Evolutionary conservation across 2,329 filamentous ascomycete genomes (phyloP).

Genomic region (Trichoderma simmonsii): DNA sequence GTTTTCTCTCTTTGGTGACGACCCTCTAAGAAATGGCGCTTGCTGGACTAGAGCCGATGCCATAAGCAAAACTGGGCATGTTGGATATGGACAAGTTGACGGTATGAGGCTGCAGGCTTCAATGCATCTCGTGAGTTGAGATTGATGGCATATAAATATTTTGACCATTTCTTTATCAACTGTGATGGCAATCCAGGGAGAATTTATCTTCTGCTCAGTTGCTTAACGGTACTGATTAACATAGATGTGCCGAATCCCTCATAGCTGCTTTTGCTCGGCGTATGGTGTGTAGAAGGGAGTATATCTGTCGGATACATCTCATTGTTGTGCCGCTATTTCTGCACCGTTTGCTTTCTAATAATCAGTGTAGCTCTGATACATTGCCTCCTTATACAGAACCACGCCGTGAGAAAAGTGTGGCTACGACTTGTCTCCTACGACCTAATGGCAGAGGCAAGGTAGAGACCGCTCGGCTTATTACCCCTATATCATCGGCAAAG

Average conservation of each 20-base stretch:
- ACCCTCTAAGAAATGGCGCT: not conserved
- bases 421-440: not conserved
- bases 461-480: not conserved
- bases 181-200: not conserved
- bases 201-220: not conserved
- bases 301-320: no score
- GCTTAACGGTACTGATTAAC: not conserved
- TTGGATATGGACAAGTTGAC: not conserved
- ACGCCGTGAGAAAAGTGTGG: not conserved
- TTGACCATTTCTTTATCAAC: not conserved
- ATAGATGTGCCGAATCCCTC: not conserved
- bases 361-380: not conserved
- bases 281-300: not conserved
- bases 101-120: not conserved
- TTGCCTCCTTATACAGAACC: not conserved
- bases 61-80: not conserved
- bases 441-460: not conserved
- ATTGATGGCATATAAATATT: not conserved
- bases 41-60: not conserved
- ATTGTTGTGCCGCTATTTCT: not conserved
- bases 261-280: not conserved
- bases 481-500: not conserved
- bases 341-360: rapidly evolving
- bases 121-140: not conserved
- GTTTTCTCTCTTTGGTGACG: not conserved